A percentile compares a stretch with the other conserved stretches of the same genome.
Evolutionary conservation across 2,329 filamentous ascomycete species (phyloP).

Genomic region (Metarhizium brunneum): DNA sequence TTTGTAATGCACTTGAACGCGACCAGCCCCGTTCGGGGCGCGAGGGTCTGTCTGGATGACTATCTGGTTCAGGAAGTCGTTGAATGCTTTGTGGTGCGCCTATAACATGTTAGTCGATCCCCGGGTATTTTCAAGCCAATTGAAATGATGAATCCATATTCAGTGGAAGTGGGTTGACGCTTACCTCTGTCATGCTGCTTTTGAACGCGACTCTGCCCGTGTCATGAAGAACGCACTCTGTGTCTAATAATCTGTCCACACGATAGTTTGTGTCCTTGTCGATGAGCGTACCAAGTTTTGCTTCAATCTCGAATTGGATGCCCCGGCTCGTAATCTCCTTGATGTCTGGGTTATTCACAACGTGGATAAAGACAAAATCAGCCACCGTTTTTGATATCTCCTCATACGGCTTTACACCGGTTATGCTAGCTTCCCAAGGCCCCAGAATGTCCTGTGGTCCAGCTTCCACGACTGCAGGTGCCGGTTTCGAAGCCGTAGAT

Average conservation of each 20-base stretch:
- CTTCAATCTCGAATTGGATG: slow-evolving; percentile 84
- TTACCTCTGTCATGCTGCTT: slow-evolving; percentile 84
- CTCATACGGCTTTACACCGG: slow-evolving; percentile 60
- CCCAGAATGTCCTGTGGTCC: slow-evolving; percentile 33
- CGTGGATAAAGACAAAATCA: slow-evolving; percentile 68
- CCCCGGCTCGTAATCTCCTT: slow-evolving; percentile 53
- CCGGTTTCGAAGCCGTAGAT: slow-evolving; percentile 12
- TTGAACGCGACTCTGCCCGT: slow-evolving; percentile 59
- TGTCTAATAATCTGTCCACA: slow-evolving; percentile 56
- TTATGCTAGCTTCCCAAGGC: slow-evolving; percentile 59
- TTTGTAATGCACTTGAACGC: slow-evolving; percentile 65
- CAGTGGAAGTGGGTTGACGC: slow-evolving; percentile 15
- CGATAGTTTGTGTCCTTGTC: slow-evolving; percentile 62
- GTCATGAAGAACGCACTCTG: slow-evolving; percentile 61
- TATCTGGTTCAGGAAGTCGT: slow-evolving; percentile 70
- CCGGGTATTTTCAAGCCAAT: background rate
- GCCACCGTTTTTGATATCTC: slow-evolving; percentile 68
- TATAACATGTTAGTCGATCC: slow-evolving; percentile 24
- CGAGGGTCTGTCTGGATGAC: slow-evolving; percentile 50
- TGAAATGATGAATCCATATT: background rate
- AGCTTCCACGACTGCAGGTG: slow-evolving; percentile 17
- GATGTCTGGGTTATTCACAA: slow-evolving; percentile 58
- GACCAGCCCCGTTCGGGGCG: slow-evolving; percentile 33
- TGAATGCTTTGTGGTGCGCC: slow-evolving; percentile 74
- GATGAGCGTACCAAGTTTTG: slow-evolving; percentile 78